These are phyloP conservation scores for Phaeosphaeria sp. DNA, from an alignment of 2,329 filamentous ascomycete species.

Conservation along the genomic window DNA sequence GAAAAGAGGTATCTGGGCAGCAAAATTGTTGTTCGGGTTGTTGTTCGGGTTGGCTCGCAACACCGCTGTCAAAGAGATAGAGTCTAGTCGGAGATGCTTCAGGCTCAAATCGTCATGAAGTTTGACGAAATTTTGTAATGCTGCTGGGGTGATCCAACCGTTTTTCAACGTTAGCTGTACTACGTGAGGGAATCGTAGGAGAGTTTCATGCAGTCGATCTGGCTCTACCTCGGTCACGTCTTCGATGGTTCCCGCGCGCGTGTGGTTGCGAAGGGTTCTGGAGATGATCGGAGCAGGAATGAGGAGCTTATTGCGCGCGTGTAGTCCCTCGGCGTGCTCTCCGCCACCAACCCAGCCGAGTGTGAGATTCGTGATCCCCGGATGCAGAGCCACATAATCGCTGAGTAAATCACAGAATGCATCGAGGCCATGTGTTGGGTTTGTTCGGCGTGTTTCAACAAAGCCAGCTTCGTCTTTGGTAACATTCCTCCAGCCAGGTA, in stretches of 20 bases:
- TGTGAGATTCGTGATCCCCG: slow-evolving; percentile 64
- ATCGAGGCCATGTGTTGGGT: slow-evolving; percentile 59
- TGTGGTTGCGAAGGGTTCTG: slow-evolving; percentile 7
- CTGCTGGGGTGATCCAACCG: slow-evolving; percentile 69
- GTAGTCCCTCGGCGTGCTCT: slow-evolving; percentile 67
- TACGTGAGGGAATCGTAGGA: slow-evolving; percentile 64
- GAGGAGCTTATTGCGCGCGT: slow-evolving; percentile 67
- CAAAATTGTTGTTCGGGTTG: slow-evolving; percentile 10
- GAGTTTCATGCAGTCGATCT: slow-evolving; percentile 19
- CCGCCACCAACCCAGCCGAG: slow-evolving; percentile 73
- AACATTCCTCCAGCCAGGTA: slow-evolving; percentile 71
- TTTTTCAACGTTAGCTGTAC: slow-evolving; percentile 69
- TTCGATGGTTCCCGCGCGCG: slow-evolving; percentile 4
- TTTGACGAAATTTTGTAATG: slow-evolving; percentile 61
- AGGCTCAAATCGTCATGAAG: slow-evolving; percentile 57
- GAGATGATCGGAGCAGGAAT: slow-evolving; percentile 65
- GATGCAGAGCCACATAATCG: slow-evolving; percentile 55
- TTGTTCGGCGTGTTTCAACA: slow-evolving; percentile 57
- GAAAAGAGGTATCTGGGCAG: slow-evolving; percentile 5
- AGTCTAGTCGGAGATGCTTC: slow-evolving; percentile 64
- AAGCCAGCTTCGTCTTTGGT: slow-evolving; percentile 59
- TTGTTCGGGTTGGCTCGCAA: slow-evolving; percentile 20
- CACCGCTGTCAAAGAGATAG: slow-evolving; percentile 65
- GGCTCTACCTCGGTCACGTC: slow-evolving; percentile 15
- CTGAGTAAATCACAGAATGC: slow-evolving; percentile 62